A percentile compares a stretch with the other conserved stretches of the same genome.
These are phyloP conservation scores for Diaporthe capsici DNA, from an alignment of 2,329 filamentous ascomycete genomes.

Conservation along the genomic window DNA sequence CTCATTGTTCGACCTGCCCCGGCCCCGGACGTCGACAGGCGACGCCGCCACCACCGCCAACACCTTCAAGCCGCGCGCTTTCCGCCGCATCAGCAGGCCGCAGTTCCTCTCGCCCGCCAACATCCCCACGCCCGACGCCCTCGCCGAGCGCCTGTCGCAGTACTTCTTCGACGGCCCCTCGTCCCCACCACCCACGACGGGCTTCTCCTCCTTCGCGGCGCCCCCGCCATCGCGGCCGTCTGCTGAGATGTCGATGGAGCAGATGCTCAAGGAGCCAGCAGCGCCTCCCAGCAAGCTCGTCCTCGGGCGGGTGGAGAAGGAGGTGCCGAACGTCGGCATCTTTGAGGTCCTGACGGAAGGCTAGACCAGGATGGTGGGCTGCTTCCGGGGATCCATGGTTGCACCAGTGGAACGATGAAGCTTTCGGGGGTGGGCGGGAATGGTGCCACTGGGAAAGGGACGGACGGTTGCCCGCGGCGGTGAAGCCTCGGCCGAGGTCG, in stretches of 20 bases:
- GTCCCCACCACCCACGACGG: neutral
- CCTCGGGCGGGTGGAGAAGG: constrained; percentile 34
- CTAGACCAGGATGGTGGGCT: too few species aligned
- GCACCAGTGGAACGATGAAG: constrained; percentile 19
- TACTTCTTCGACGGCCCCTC: constrained; percentile 36
- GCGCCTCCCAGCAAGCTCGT: constrained; percentile 29
- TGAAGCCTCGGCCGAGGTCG: neutral
- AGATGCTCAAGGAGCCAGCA: constrained; percentile 39
- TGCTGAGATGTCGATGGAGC: constrained; percentile 34
- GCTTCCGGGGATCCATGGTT: neutral
- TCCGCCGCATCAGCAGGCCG: constrained; percentile 42
- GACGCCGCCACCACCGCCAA: constrained; percentile 14
- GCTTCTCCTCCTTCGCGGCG: neutral
- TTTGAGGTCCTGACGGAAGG: constrained; percentile 41
- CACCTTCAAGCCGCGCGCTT: constrained; percentile 37
- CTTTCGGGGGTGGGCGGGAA: neutral
- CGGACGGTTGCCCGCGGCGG: constrained; percentile 2
- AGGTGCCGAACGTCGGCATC: constrained; percentile 37
- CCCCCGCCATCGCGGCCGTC: neutral
- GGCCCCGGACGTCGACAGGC: constrained; percentile 38
- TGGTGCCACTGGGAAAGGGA: neutral
- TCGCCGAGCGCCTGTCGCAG: constrained; percentile 39
- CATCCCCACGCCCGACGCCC: constrained; percentile 33
- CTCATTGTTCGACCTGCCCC: neutral
- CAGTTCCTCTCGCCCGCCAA: constrained; percentile 38